Percentiles rank a stretch among this genome's conserved stretches.
Evolutionary conservation across 202 grass and related monocot species (phyloP).

Genomic region (Bolboschoenoplectus hybrid): DNA sequence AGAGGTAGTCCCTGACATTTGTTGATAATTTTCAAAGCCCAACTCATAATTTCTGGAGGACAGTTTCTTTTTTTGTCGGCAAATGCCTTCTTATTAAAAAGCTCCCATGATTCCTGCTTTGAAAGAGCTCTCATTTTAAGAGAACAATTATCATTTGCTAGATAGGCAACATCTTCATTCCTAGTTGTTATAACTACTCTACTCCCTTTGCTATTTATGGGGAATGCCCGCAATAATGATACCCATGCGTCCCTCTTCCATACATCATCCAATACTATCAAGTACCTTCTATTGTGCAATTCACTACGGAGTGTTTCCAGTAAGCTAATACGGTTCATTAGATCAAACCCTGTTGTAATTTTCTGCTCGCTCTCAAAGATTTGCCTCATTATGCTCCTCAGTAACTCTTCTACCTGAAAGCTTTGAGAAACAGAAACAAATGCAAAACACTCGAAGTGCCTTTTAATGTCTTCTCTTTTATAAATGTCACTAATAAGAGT

Average conservation of each 20-base stretch:
- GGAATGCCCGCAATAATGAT: conserved; percentile 1
- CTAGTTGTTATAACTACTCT: conserved; percentile 47
- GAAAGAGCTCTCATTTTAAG: conserved; percentile 15
- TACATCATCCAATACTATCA: conserved; percentile 47
- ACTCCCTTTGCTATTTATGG: conserved; percentile 23
- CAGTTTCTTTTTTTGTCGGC: conserved; percentile 6
- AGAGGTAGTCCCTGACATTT: conserved; percentile 61
- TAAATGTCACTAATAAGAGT: conserved; percentile 36
- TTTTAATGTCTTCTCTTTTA: conserved; percentile 24
- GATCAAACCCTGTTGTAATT: background rate
- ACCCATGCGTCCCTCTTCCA: conserved; percentile 34
- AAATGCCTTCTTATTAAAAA: conserved; percentile 43
- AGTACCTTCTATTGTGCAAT: conserved; percentile 37
- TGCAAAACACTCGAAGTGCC: background rate
- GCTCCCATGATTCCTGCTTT: conserved; percentile 20
- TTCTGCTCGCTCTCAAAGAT: background rate
- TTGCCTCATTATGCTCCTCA: background rate
- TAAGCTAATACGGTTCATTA: background rate
- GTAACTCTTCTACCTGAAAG: conserved; percentile 22
- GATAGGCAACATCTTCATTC: conserved; percentile 21
- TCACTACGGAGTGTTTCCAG: background rate
- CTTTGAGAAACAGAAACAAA: conserved; percentile 30
- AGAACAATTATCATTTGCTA: background rate
- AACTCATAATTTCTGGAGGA: background rate
- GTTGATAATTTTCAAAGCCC: conserved; percentile 34